These are phyloP conservation scores for Aspergillus aculeatus DNA, from an alignment of 2,329 filamentous ascomycete genomes.

Conservation along the genomic window DNA sequence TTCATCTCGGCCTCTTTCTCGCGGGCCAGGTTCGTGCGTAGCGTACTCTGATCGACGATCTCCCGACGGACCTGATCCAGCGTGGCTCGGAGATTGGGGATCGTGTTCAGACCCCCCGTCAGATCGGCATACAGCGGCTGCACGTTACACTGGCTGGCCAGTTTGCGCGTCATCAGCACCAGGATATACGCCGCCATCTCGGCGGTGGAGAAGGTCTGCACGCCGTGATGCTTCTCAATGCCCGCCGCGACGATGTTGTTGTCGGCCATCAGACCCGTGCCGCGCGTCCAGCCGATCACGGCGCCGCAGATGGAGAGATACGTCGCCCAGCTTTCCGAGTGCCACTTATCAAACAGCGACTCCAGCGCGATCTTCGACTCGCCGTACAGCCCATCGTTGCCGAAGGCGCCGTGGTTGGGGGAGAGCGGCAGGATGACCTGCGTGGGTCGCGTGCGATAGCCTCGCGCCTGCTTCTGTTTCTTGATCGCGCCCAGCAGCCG, in stretches of 20 bases:
- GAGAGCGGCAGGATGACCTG: constrained; percentile 4
- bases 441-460: not conserved
- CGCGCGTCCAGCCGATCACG: constrained; percentile 4
- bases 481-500: not conserved
- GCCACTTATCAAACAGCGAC: not conserved
- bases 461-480: not conserved
- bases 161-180: not conserved
- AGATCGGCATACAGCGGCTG: not conserved
- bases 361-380: constrained; percentile 7
- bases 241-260: constrained; percentile 5
- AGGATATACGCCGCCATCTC: constrained; percentile 6
- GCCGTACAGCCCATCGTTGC: constrained; percentile 6
- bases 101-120: not conserved
- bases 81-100: not conserved
- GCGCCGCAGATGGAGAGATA: constrained; percentile 7
- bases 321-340: constrained; percentile 1
- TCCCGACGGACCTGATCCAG: not conserved
- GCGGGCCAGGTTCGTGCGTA: not conserved
- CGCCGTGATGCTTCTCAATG: not conserved
- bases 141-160: not conserved
- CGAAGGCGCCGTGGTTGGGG: constrained; percentile 6
- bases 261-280: constrained; percentile 2
- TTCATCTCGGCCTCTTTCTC: too few relatives aligned
- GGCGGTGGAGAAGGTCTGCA: not conserved
- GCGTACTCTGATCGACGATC: not conserved